Base-by-base conservation (phyloP, 768 basidiomycete genomes). In the Naganishia randhawae region DNA sequence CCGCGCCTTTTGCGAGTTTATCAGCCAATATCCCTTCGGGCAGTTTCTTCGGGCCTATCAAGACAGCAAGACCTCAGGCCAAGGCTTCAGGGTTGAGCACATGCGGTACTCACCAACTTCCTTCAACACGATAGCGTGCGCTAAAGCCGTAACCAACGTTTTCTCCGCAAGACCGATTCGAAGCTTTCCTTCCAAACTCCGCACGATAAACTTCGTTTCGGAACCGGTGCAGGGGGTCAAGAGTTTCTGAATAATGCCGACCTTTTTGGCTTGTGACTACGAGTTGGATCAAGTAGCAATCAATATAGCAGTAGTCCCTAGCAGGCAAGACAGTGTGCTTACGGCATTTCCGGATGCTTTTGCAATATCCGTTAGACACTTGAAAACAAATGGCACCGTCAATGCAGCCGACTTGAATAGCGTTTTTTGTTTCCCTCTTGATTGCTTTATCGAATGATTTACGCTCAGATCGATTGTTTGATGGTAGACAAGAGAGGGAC, bases 81-180 rank as follows among this genome's bases (percentile, higher is more conserved):
- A 89, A 45, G 57, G 35, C 39, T 22, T 42, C 39, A 35, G 25
- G 29, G 29, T 33, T 29, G 51, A 51, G 29, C n/a, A 32, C 29
- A 37, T 14, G 11, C 4, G 3, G 7, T 31, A 68, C 72, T 69
- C 71, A 77, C 79, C 90, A 70, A 86, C 84, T 77, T 92, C 89
- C 25, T 88, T 89, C 33, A 95, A 83, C 31, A 94, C 90, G 31
- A 85, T 85, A 14, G 95, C 95, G 76, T 92, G 92, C 0, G 95
- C 91, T 42, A 99, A 82, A n/a, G 93, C 89, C 39, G 95, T 89
- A 51, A 98, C 83, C n/a, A 96, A 88, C 0, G 93, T 94, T 65
- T 91, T 88, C 78, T 98, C 96, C 8, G 96, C 96, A 76, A 97
- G 89, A 48, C 96, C 92, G 76, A 99, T 98, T 16, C 96, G 86